Conservation (phyloP, 768 basidiomycete genomes). For the Mrakia frigida region DNA sequence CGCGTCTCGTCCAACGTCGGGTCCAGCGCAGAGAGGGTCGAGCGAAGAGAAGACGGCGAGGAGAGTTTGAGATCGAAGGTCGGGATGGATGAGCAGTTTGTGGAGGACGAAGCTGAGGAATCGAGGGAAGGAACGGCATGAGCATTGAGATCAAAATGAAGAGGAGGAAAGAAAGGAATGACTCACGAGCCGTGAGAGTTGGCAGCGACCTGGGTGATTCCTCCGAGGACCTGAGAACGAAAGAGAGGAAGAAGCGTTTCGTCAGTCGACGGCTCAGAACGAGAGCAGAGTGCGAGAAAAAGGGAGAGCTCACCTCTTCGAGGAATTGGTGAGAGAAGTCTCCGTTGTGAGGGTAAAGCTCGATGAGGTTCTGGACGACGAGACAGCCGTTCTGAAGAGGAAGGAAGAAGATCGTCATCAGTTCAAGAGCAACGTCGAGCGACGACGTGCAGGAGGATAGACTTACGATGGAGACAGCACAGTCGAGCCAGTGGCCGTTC, state of each 20-base stretch:
- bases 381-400: not conserved
- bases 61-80: not conserved
- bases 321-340: not conserved
- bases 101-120: not conserved
- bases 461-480: slow-evolving; percentile 3
- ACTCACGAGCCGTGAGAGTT: slow-evolving; percentile 9
- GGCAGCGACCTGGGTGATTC: slow-evolving; percentile 1
- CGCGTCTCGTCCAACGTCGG: slow-evolving; percentile 6
- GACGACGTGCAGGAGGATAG: not conserved
- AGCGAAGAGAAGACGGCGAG: not conserved
- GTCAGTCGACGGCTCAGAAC: not conserved
- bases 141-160: not conserved
- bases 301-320: not conserved
- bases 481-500: slow-evolving; percentile 20
- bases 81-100: slow-evolving; percentile 12
- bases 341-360: slow-evolving; percentile 1
- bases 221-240: not conserved
- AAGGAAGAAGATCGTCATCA: not conserved
- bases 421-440: not conserved
- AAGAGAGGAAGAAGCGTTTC: not conserved
- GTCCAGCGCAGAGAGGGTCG: slow-evolving; percentile 19
- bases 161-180: not conserved
- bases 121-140: not conserved
- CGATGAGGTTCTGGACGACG: slow-evolving; percentile 21
- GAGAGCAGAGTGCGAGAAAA: not conserved